These are phyloP conservation scores for Jasminum sambac DNA, from an alignment of 257 asterid genomes.

Conservation along the genomic window DNA sequence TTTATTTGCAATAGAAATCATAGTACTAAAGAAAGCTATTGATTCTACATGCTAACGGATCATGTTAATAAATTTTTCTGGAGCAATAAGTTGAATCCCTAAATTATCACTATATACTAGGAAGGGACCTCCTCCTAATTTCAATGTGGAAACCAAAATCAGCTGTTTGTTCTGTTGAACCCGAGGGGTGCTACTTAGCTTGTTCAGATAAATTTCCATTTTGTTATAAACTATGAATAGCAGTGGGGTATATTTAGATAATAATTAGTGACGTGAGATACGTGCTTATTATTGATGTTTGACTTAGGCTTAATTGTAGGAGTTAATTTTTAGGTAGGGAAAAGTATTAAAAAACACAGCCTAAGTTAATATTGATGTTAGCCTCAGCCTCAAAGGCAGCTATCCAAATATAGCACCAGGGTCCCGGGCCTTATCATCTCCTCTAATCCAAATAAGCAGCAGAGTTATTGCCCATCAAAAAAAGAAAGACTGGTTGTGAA, in stretches of 20 bases:
- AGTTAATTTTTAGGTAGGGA: too few relatives aligned
- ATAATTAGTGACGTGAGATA: too few relatives aligned
- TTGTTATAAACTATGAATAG: too few relatives aligned
- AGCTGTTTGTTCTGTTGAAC: neutral
- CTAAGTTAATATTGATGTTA: neutral
- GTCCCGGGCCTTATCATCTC: neutral
- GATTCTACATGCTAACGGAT: neutral
- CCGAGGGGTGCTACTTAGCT: neutral
- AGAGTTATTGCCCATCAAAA: neutral
- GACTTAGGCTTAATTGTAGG: too few relatives aligned
- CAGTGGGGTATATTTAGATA: too few relatives aligned
- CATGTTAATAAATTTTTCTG: too few relatives aligned
- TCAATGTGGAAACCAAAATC: neutral
- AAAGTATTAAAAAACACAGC: too few relatives aligned
- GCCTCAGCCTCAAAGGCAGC: neutral
- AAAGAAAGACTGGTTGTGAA: neutral
- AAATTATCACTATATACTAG: neutral
- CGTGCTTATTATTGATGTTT: too few relatives aligned
- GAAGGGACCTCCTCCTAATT: neutral
- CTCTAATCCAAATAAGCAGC: neutral
- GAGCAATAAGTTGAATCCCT: neutral
- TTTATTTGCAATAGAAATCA: neutral
- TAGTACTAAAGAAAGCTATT: neutral
- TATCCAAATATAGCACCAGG: neutral
- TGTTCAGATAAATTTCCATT: too few relatives aligned